Evolutionary conservation across 148 eudicot species (phyloP), one percentile per base, ranked within the genome.

Genomic region (Chenopodium quinoa): DNA sequence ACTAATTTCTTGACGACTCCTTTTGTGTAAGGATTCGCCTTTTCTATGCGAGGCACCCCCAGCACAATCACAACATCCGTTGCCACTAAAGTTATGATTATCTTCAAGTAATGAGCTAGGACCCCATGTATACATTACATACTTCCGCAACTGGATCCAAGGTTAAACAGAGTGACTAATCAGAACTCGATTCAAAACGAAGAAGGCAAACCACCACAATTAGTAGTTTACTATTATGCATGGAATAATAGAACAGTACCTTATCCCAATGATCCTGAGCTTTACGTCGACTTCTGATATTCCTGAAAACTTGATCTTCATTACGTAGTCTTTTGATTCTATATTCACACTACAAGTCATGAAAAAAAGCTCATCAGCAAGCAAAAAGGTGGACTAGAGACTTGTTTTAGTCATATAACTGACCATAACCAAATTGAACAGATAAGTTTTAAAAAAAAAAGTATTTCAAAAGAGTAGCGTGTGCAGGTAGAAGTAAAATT

Each of bases 231-330:
- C 81, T 1, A 56, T 9, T 12, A 73, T n/a, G 58, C 25, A 73
- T 32, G 11, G 25, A 19, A 68, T 8, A 79, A 76, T 47, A 76
- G 48, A 84, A 58, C 20, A 76, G 76, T 82, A 95, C 98, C 87
- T 93, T 95, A 54, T 87, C 92, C 98, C 98, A 95, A 79, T 70
- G 89, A 66, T 89, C 94, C 88, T 88, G 92, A 78, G 98, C 96
- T 87, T 87, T 95, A 65, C 89, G 78, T 16, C 89, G 90, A 67
- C 70, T 88, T 87, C 94, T 92, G 72, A 92, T 86, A 64, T 80
- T 85, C 74, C 87, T 82, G 89, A 93, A 89, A 76, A 89, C 82
- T 72, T 82, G 87, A 84, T 95, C 97, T 80, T 93, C 97, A 69
- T 82, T 78, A 4, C 94, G 97, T 77, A 95, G 87, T 85, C 88